Evolutionary conservation across 495 filamentous ascomycete species (phyloP).

Genomic region (Penicillium nucicola): DNA sequence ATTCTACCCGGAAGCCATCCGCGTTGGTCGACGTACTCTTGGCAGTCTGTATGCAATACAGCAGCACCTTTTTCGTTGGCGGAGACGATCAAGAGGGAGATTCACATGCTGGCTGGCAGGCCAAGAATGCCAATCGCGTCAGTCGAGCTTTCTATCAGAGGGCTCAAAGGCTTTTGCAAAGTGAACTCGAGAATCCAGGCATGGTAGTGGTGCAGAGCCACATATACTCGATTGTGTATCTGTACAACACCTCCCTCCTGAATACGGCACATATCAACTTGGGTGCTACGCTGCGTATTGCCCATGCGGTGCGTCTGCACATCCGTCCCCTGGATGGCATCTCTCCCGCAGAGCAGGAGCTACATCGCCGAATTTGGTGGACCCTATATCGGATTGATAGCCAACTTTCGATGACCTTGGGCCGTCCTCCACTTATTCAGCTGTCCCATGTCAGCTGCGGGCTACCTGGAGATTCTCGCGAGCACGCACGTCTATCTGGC

Average conservation of each 20-base stretch:
- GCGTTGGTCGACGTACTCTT: constrained; percentile 11
- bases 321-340: not conserved
- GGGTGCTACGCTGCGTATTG: constrained; percentile 9
- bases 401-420: constrained; percentile 8
- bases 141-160: constrained; percentile 8
- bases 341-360: constrained; percentile 1
- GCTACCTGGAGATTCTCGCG: constrained; percentile 2
- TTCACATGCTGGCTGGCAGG: not conserved
- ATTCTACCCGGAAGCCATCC: constrained; percentile 1
- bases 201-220: constrained; percentile 16
- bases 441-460: not conserved
- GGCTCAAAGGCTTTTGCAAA: constrained; percentile 6
- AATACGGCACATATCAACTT: constrained; percentile 9
- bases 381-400: constrained; percentile 6
- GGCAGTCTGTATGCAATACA: constrained; percentile 14
- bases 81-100: not conserved
- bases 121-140: not conserved
- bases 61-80: not conserved
- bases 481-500: constrained; percentile 5
- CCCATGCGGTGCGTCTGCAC: constrained; percentile 10
- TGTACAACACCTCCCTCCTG: constrained; percentile 11
- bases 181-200: constrained; percentile 12
- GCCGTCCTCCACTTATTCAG: not conserved
- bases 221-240: constrained; percentile 20
- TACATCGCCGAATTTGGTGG: constrained; percentile 12